Percentiles rank a stretch among this genome's conserved stretches.
Evolutionary conservation across 2,329 filamentous ascomycete genomes (phyloP).

Genomic region (Chaetoscypha palmicola): DNA sequence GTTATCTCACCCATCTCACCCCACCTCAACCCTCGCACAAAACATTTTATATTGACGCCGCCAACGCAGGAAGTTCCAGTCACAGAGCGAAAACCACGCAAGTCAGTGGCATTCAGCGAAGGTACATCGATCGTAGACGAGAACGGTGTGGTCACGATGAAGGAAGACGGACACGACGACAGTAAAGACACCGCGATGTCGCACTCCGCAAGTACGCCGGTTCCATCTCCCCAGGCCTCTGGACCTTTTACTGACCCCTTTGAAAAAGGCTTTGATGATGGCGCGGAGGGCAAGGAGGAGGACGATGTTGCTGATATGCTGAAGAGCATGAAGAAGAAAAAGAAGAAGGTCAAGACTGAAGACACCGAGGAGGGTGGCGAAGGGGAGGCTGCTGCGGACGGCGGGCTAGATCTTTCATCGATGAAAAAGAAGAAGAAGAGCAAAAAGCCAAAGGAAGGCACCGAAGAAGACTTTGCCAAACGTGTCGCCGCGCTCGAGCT

Average conservation of each 20-base stretch:
- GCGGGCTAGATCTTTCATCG: constrained; percentile 37
- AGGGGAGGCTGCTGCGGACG: constrained; percentile 42
- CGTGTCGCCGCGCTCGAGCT: constrained; percentile 30
- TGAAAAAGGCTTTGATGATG: constrained; percentile 33
- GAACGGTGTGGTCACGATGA: constrained; percentile 77
- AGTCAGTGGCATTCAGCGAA: constrained; percentile 90
- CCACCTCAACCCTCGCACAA: constrained; percentile 17
- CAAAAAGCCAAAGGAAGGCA: constrained; percentile 30
- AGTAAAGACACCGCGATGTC: constrained; percentile 76
- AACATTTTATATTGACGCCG: constrained; percentile 15
- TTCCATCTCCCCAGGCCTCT: constrained; percentile 46
- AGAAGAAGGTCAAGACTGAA: constrained; percentile 70
- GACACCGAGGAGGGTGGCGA: constrained; percentile 54
- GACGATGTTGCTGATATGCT: constrained; percentile 61
- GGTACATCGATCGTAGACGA: constrained; percentile 80
- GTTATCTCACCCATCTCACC: constrained; percentile 17
- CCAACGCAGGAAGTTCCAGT: constrained; percentile 24
- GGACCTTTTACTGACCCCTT: constrained; percentile 46
- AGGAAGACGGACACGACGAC: constrained; percentile 62
- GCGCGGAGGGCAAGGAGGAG: constrained; percentile 29
- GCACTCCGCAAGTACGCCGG: constrained; percentile 62
- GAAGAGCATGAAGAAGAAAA: constrained; percentile 71
- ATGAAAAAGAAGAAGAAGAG: constrained; percentile 34
- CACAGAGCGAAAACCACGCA: constrained; percentile 65
- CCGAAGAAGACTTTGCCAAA: constrained; percentile 31